Base-by-base conservation (phyloP, 371 early-diverging fungal species). In the Lichtheimia ramosa region DNA sequence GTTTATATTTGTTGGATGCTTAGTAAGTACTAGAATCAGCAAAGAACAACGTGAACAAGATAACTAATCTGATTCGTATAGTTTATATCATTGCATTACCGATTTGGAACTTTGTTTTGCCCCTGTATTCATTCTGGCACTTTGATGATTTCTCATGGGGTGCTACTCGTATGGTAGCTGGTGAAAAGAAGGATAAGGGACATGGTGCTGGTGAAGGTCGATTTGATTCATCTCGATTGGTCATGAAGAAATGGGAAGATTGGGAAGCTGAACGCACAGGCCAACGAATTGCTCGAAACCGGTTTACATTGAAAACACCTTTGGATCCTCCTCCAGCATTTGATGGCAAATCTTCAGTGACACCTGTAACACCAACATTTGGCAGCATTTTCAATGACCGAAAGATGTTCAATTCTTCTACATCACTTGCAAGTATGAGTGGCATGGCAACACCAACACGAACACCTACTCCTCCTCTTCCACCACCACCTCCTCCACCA, bases 91-190 rank as follows among this genome's bases (percentile, higher is more conserved):
- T 74, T 42, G 90, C 94, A 23, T 73, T 97, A 21, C 97, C 97
- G 5, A 83, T 99, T 15, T 99, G 99, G 99, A 96, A 97, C 75
- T 84, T 93, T 62, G 70, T 94, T 5, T 82, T 98, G 7, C 99
- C 99, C 3, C 59, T 92, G 2, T 98, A 98, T 65, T 90, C 97
- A 0, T 93, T 86, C 79, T 98, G 98, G 98, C 94, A 95, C 69
- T 94, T 96, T 75, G 98, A 97, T 63, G 96, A 97, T 74, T 96
- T 97, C 65, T 84, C 89, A 18, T 97, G 98, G 95, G 95, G 95
- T 51, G 88, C 89, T 25, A 94, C 94, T 3, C 82, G 94, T 55
- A 85, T 90, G 50, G 84, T 92, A 10, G 70, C 82, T 3, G 96
- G 87, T 20, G 87, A 89, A 63, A 83, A 80, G 66, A 84, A 82